phyloP scores from a whole-genome alignment of 495 filamentous ascomycete genomes.

The Podospora pseudoanserina region DNA sequence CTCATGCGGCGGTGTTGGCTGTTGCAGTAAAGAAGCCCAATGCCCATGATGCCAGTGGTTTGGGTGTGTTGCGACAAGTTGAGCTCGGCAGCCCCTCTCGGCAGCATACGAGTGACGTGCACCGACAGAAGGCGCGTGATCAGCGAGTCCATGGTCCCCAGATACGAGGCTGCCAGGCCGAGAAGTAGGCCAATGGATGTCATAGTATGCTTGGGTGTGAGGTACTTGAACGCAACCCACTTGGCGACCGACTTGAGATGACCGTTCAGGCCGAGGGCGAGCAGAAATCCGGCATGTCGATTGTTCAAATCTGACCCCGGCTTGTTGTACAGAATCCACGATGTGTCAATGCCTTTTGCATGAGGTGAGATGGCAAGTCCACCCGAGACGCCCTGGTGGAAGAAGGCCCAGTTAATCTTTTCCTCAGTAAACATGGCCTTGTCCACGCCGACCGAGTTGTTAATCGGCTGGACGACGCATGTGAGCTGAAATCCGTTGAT shows the following conservation, averaged over 20 bases:
- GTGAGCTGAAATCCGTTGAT: conserved; percentile 83
- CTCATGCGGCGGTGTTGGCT: conserved; percentile 98
- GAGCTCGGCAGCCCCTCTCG: conserved; percentile 83
- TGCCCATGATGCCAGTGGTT: conserved; percentile 95
- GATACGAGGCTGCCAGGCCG: conserved; percentile 85
- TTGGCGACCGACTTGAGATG: conserved; percentile 90
- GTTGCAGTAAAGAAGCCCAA: conserved; percentile 89
- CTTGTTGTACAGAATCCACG: conserved; percentile 98
- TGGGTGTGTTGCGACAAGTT: conserved; percentile 93
- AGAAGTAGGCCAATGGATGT: conserved; percentile 93
- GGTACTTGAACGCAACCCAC: conserved; percentile 97
- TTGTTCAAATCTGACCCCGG: conserved; percentile 81
- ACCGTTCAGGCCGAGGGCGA: conserved; percentile 91
- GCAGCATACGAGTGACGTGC: conserved; percentile 93
- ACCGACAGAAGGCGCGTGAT: conserved; percentile 93
- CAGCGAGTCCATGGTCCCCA: conserved; percentile 94
- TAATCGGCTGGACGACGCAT: conserved; percentile 85
- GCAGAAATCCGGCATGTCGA: conserved; percentile 86
- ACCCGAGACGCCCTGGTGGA: conserved; percentile 89
- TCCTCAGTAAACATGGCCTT: conserved; percentile 81
- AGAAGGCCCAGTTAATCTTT: conserved; percentile 96
- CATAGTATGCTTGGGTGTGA: conserved; percentile 98
- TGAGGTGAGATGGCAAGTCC: conserved; percentile 85
- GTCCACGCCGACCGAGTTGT: conserved; percentile 84
- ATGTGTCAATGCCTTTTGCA: conserved; percentile 92